A percentile compares a stretch with the other conserved stretches of the same genome.
Evolutionary conservation across 495 filamentous ascomycete species (phyloP).

Genomic region (Physcia stellaris): DNA sequence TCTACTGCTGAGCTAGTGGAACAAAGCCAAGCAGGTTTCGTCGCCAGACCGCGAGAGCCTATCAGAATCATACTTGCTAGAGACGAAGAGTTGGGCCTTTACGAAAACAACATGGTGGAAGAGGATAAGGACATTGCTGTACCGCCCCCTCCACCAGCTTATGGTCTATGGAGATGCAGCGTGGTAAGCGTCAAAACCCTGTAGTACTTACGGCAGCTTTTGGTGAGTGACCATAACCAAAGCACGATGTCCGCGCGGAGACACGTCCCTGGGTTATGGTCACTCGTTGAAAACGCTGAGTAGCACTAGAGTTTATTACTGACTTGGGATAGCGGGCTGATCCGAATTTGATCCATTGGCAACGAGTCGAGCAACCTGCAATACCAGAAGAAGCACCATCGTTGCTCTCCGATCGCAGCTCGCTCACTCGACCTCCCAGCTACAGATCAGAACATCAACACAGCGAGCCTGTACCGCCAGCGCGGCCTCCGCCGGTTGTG

Average conservation of each 20-base stretch:
- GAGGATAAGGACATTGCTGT: conserved; percentile 5
- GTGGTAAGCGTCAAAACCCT: conserved; percentile 39
- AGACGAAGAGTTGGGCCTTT: conserved; percentile 44
- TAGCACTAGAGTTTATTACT: conserved; percentile 1
- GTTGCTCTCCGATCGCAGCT: neutral
- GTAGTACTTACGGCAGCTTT: too few species aligned
- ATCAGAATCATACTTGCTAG: conserved; percentile 47
- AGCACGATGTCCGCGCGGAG: too few species aligned
- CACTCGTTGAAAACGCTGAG: too few species aligned
- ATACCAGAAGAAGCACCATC: neutral
- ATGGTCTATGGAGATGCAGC: conserved; percentile 70
- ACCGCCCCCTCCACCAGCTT: conserved; percentile 60
- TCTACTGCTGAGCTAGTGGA: conserved; percentile 15
- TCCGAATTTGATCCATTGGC: conserved; percentile 70
- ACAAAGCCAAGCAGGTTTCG: conserved; percentile 35
- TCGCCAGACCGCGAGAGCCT: conserved; percentile 45
- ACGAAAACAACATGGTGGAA: conserved; percentile 3
- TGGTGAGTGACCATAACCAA: too few species aligned
- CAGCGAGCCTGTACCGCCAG: too few species aligned
- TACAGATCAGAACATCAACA: conserved; percentile 1
- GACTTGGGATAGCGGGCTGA: conserved; percentile 45
- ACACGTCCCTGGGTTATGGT: too few species aligned
- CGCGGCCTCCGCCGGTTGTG: too few species aligned
- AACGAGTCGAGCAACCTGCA: conserved; percentile 32
- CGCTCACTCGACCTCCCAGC: conserved; percentile 3